Evolutionary conservation across 495 filamentous ascomycete genomes (phyloP), one percentile per base, ranked within the genome.

Genomic region (Letharia lupina): DNA sequence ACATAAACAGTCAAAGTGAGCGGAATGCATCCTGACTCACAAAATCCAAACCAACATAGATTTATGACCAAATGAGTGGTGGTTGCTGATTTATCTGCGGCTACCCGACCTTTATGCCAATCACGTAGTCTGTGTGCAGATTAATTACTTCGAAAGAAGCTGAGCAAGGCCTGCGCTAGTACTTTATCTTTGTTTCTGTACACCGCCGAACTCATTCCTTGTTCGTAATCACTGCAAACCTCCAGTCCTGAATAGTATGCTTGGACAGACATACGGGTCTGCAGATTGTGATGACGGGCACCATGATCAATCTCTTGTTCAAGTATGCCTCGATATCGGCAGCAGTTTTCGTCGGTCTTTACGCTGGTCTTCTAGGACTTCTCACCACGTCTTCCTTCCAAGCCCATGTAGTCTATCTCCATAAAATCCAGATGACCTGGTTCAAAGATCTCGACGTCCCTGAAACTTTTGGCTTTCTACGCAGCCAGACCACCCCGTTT

Each of bases 401-500:
- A 75, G 69, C 75, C 16, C 77, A 84, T 68, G 74, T 76, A 5
- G 76, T 82, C 37, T 82, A 81, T 60, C 72, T 82, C 2, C 78
- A 82, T 57, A 71, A 72, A 3, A 71, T 82, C 44, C 75, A 77
- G 28, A 77, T 81, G 74, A 79, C 78, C 23, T 83, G 77, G 78
- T 78, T 77, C 68, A 77, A 80, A 67, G 76, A 81, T 64, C 75
- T 82, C 52, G 74, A 80, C 68, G 67, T 78, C 8, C 78, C 78
- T n/a, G 78, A 81, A 63, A 65, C 64, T n/a, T 82, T 79, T 70
- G 79, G 79, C 7, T 82, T 83, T 61, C 66, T 83, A 13, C 75
- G 65, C 44, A 88, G 87, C 71, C 88, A 91, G 75, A 82, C 88
- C 33, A 87, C 84, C 2, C 84, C 87, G 0, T 90, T 91, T 71